phyloP scores from a whole-genome alignment of 2,329 filamentous ascomycete species.

The Curvularia spicifera region DNA sequence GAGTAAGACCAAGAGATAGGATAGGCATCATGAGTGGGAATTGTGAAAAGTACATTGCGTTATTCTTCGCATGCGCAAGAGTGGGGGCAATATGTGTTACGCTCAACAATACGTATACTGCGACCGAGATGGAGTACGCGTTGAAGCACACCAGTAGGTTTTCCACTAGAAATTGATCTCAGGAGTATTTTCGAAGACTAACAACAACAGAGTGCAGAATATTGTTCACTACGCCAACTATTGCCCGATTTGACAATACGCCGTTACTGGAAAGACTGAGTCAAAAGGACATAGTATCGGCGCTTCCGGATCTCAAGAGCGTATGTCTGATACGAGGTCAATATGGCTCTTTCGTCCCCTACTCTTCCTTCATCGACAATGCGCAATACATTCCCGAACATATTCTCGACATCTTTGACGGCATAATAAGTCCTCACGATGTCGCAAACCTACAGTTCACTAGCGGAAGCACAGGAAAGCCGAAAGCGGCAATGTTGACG shows the following conservation, averaged over 20 bases:
- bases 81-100: slow-evolving; percentile 67
- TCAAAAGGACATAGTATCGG: slow-evolving; percentile 23
- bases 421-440: slow-evolving; percentile 44
- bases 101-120: slow-evolving; percentile 82
- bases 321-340: slow-evolving; percentile 43
- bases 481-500: slow-evolving; percentile 50
- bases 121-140: slow-evolving; percentile 73
- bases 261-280: slow-evolving; percentile 58
- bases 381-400: slow-evolving; percentile 41
- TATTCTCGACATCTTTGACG: slow-evolving; percentile 46
- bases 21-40: slow-evolving; percentile 76
- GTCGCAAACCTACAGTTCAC: slow-evolving; percentile 50
- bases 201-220: slow-evolving; percentile 66
- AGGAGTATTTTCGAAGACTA: neutral
- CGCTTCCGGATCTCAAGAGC: slow-evolving; percentile 40
- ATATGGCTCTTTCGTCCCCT: slow-evolving; percentile 62
- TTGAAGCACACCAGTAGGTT: slow-evolving; percentile 70
- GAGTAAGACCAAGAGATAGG: slow-evolving; percentile 71
- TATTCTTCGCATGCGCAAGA: slow-evolving; percentile 73
- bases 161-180: no score
- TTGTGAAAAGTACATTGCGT: slow-evolving; percentile 64
- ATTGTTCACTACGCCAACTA: slow-evolving; percentile 73
- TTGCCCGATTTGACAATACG: slow-evolving; percentile 69
- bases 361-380: slow-evolving; percentile 61
- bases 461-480: slow-evolving; percentile 48